Conservation (phyloP, 306 rosid species). For the Lithocarpus polystachyus region DNA sequence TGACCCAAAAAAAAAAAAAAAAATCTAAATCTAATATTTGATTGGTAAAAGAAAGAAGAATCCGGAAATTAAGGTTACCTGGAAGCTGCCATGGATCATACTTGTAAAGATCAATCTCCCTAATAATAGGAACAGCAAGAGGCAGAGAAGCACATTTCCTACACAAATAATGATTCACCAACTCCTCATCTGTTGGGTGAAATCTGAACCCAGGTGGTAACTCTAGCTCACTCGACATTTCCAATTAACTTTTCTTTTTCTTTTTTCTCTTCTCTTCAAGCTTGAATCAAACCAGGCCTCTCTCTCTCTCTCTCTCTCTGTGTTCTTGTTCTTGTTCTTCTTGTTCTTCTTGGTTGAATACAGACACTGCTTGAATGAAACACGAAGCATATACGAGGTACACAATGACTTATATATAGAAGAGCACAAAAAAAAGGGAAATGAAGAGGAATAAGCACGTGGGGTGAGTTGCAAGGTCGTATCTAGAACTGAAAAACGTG, state of each 20-base stretch:
- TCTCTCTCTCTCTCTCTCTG: neutral
- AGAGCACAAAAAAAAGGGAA: too few species aligned
- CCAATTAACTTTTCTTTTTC: neutral
- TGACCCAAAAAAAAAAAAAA: neutral
- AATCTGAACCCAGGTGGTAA: conserved; percentile 93
- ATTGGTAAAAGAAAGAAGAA: neutral
- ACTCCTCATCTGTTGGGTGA: conserved; percentile 92
- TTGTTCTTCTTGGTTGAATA: neutral
- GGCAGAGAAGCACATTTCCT: conserved; percentile 69
- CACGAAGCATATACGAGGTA: too few species aligned
- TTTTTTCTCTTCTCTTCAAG: neutral
- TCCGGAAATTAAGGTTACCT: conserved; percentile 29
- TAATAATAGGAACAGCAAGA: conserved; percentile 69
- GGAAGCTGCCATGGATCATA: conserved; percentile 94
- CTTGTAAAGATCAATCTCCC: conserved; percentile 83
- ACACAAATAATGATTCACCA: conserved; percentile 73
- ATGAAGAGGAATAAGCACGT: conserved; percentile 23
- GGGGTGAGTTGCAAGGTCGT: conserved; percentile 18
- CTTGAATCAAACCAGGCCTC: neutral
- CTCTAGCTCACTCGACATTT: conserved; percentile 53
- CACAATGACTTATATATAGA: too few species aligned
- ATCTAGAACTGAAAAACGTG: conserved; percentile 2
- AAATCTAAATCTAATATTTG: neutral
- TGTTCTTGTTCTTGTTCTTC: neutral
- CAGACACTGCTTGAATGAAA: too few species aligned